Conservation (phyloP, 1,139 yeast species). For the Saccharomyces hybrid region DNA sequence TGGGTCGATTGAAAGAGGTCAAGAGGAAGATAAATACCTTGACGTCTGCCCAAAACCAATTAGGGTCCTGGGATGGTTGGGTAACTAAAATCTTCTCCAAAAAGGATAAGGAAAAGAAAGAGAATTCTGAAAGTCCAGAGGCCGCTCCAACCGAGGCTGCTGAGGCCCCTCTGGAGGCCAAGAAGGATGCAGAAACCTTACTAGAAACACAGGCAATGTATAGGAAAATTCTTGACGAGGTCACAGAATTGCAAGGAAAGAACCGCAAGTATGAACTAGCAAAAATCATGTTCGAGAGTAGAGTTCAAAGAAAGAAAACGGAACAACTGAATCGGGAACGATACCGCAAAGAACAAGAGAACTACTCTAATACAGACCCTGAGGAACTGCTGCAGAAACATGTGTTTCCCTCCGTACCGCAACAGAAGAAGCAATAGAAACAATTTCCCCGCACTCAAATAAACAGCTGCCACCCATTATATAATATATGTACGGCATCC, state of each 20-base stretch:
- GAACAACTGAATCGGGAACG: slow-evolving; percentile 33
- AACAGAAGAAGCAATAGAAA: slow-evolving; percentile 3
- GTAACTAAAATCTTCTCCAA: slow-evolving; percentile 29
- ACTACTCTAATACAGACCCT: slow-evolving; percentile 31
- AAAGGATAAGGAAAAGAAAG: slow-evolving; percentile 16
- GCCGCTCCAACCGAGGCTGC: slow-evolving; percentile 10
- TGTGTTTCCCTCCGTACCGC: slow-evolving; percentile 53
- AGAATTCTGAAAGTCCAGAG: slow-evolving; percentile 16
- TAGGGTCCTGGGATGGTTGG: slow-evolving; percentile 33
- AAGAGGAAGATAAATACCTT: slow-evolving; percentile 36
- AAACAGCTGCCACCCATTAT: not conserved
- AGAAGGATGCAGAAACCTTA: not conserved
- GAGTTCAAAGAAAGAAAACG: slow-evolving; percentile 42
- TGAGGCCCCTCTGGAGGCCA: not conserved
- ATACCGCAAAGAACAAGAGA: slow-evolving; percentile 19
- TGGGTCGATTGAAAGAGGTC: slow-evolving; percentile 35
- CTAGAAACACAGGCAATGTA: slow-evolving; percentile 23
- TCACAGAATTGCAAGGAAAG: slow-evolving; percentile 27
- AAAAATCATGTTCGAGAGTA: slow-evolving; percentile 44
- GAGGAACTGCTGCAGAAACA: slow-evolving; percentile 39
- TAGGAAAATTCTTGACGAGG: slow-evolving; percentile 26
- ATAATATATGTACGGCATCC: not conserved
- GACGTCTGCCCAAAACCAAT: slow-evolving; percentile 8
- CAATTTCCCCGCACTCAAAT: too few species aligned
- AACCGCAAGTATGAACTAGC: slow-evolving; percentile 45